phyloP scores from a whole-genome alignment of 345 rosid genomes.

The Eucalyptus regnans region DNA sequence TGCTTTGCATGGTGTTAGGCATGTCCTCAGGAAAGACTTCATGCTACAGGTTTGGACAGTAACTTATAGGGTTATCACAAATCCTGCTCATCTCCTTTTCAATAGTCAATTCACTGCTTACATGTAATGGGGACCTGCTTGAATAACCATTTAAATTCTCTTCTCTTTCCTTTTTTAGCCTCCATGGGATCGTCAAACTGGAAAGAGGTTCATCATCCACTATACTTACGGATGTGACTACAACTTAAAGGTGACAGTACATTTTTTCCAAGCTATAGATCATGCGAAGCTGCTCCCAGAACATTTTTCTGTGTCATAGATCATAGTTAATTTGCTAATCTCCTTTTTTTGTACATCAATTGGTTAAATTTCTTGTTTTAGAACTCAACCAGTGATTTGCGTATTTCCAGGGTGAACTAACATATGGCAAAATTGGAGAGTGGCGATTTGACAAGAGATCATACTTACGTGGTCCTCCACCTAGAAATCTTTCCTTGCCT shows the following conservation, averaged over 20 bases:
- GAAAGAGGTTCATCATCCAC: slow-evolving; percentile 76
- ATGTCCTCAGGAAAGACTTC: slow-evolving; percentile 73
- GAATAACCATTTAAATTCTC: neutral
- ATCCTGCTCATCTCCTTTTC: neutral
- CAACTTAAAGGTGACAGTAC: slow-evolving; percentile 54
- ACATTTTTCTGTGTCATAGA: neutral
- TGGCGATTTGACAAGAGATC: slow-evolving; percentile 98
- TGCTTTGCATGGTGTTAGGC: slow-evolving; percentile 86
- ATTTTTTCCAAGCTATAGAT: neutral
- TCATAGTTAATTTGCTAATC: neutral
- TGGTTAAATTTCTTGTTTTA: neutral
- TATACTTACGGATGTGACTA: slow-evolving; percentile 98
- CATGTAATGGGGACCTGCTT: neutral
- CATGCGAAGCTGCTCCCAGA: neutral
- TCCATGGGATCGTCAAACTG: slow-evolving; percentile 79
- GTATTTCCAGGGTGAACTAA: slow-evolving; percentile 55
- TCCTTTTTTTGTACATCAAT: neutral
- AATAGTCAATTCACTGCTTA: neutral
- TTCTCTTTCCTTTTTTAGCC: slow-evolving; percentile 44
- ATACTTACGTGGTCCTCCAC: slow-evolving; percentile 70
- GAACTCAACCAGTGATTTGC: neutral
- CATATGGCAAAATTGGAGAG: slow-evolving; percentile 85
- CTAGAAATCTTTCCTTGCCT: slow-evolving; percentile 70
- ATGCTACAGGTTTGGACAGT: slow-evolving; percentile 74
- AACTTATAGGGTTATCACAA: neutral